Conservation (phyloP, 208 protist genomes). For the Acanthamoeba sp. region DNA sequence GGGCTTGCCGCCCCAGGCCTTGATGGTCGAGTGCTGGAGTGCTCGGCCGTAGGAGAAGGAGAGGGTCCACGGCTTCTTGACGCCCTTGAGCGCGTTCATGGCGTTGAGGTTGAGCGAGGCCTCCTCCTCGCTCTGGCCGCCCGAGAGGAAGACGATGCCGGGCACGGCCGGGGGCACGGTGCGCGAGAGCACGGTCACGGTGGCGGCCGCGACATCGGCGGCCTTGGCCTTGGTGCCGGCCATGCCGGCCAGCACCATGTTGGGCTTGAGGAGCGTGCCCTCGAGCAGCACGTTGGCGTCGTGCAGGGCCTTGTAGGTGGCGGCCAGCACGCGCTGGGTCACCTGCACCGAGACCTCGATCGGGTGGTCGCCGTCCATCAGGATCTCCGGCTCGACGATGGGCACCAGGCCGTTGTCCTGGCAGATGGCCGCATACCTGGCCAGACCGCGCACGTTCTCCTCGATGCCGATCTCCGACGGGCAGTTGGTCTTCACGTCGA, state of each 20-base stretch:
- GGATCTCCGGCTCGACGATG: constrained; percentile 97
- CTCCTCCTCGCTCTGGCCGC: constrained; percentile 96
- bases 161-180: constrained; percentile 96
- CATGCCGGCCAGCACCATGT: constrained; percentile 96
- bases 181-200: constrained; percentile 93
- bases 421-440: constrained; percentile 96
- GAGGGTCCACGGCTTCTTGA: constrained; percentile 92
- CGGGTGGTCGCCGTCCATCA: constrained; percentile 96
- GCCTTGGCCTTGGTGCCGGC: constrained; percentile 73
- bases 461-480: constrained; percentile 94
- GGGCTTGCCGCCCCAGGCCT: constrained; percentile 95
- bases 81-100: constrained; percentile 92
- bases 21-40: constrained; percentile 94
- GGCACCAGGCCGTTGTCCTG: constrained; percentile 97
- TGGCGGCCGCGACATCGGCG: constrained; percentile 93
- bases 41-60: constrained; percentile 97
- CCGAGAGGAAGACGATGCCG: constrained; percentile 96
- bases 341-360: constrained; percentile 92
- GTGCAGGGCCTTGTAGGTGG: constrained; percentile 90
- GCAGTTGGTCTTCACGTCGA: constrained; percentile 90
- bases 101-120: constrained; percentile 96
- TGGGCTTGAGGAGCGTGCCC: constrained; percentile 97
- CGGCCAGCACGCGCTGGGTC: constrained; percentile 92
- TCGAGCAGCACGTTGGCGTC: constrained; percentile 96
- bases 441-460: constrained; percentile 95